Conservation (phyloP, 768 basidiomycete genomes). For the Termitomyces sp. region DNA sequence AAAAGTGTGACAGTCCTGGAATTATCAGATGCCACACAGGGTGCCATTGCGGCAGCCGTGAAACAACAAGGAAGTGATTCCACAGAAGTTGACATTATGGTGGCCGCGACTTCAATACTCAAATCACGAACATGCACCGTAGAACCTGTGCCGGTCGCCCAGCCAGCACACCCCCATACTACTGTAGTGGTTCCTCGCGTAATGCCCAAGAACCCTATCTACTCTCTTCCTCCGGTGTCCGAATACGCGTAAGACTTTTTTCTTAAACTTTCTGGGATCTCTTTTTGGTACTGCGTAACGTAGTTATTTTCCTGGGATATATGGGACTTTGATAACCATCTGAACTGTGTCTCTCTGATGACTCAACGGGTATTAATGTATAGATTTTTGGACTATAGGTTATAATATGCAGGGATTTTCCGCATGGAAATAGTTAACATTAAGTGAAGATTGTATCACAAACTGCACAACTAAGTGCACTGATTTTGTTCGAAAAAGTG, state of each 20-base stretch:
- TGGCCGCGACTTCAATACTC: conserved; percentile 58
- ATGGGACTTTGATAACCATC: conserved; percentile 25
- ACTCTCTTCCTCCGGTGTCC: conserved; percentile 34
- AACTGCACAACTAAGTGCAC: conserved; percentile 39
- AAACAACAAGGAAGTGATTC: conserved; percentile 69
- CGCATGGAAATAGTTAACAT: conserved; percentile 21
- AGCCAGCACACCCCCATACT: conserved; percentile 17
- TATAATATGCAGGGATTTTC: conserved; percentile 13
- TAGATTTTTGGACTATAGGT: conserved; percentile 18
- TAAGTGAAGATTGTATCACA: conserved; percentile 42
- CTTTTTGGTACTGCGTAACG: conserved; percentile 23
- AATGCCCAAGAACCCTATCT: conserved; percentile 18
- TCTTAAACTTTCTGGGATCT: conserved; percentile 22
- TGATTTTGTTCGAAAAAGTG: conserved; percentile 52
- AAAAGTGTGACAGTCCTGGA: conserved; percentile 50
- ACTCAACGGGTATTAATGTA: conserved; percentile 11
- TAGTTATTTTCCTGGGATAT: conserved; percentile 25
- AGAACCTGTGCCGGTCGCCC: conserved; percentile 15
- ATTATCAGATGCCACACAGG: conserved; percentile 49
- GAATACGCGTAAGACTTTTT: conserved; percentile 37
- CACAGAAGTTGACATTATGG: conserved; percentile 78
- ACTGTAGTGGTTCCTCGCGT: conserved; percentile 19
- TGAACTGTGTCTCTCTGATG: conserved; percentile 12
- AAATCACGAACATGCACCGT: conserved; percentile 36
- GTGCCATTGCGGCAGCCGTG: conserved; percentile 80